Evolutionary conservation across 768 basidiomycete genomes (phyloP), one percentile per base, ranked within the genome.

Genomic region (Suillus tomentosus): DNA sequence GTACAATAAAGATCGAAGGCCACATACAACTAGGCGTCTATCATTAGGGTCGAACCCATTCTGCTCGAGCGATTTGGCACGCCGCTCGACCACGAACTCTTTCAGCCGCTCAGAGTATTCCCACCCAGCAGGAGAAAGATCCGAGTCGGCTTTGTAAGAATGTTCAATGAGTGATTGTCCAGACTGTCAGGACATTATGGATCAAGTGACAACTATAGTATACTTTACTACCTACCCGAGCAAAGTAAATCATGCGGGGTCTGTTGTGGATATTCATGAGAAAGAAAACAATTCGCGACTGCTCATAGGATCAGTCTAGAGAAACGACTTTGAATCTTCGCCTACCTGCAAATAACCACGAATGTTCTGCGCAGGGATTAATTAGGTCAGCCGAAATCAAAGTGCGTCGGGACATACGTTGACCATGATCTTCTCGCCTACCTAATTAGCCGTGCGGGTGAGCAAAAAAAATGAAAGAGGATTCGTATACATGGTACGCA

Each of bases 161-260:
- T 99, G 97, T 74, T 99, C 97, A 69, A 98, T 95, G 64, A 98
- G 82, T 14, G 95, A 96, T 82, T 96, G 95, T n/a, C 97, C 97
- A 19, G 96, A 96, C 95, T 97, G 69, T 48, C 7, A 17, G 14
- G 34, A 17, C 54, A 14, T 50, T 51, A 17, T 62, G 37, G 47
- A 27, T 19, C 34, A 6, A 9, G 36, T 6, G 27, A 64, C n/a
- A 65, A 56, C 17, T 50, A 58, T 54, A 31, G 14, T 55, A 24
- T 47, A 62, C 60, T 22, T 45, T 9, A 7, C 8, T 42, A 75
- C 92, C 65, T 72, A 97, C 96, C 47, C 96, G 81, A 5, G 96
- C 96, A 78, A 99, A 98, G 76, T 96, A 99, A 67, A 99, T 99
- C 55, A 90, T 95, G 24, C 96, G 84, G 73, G 89, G 92, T 66